phyloP scores from a whole-genome alignment of 306 rosid genomes.

The Vigna nakashimae region DNA sequence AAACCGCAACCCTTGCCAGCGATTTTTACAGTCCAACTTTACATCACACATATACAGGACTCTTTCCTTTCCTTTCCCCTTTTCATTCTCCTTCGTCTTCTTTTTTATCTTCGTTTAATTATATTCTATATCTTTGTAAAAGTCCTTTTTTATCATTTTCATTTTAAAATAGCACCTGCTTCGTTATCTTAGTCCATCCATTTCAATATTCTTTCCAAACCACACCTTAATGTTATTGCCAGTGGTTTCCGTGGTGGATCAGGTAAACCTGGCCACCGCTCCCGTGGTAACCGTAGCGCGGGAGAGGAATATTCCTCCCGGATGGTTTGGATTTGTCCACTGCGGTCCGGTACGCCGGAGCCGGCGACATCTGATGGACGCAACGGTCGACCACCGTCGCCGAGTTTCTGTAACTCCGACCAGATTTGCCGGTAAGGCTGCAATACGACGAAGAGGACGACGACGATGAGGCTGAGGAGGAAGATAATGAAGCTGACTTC shows the following conservation, averaged over 20 bases:
- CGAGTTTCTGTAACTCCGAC: slow-evolving; percentile 44
- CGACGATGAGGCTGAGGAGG: slow-evolving; percentile 45
- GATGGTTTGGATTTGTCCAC: slow-evolving; percentile 52
- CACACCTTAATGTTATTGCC: slow-evolving; percentile 58
- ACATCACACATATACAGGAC: slow-evolving; percentile 46
- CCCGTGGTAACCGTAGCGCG: slow-evolving; percentile 60
- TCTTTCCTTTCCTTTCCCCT: not conserved
- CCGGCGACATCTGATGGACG: slow-evolving; percentile 56
- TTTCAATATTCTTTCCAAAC: slow-evolving; percentile 32
- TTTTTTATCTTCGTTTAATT: slow-evolving; percentile 6
- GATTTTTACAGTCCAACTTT: slow-evolving; percentile 57
- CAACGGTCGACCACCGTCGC: slow-evolving; percentile 47
- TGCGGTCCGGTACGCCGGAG: slow-evolving; percentile 42
- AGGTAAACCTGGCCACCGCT: slow-evolving; percentile 59
- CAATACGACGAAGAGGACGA: slow-evolving; percentile 51
- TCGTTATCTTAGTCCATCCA: slow-evolving; percentile 15
- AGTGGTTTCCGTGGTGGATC: slow-evolving; percentile 74
- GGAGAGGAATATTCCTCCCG: slow-evolving; percentile 53
- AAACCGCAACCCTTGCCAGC: slow-evolving; percentile 52
- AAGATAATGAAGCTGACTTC: slow-evolving; percentile 59
- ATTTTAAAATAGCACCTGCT: not conserved
- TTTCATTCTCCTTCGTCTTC: not conserved
- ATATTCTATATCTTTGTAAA: slow-evolving; percentile 9
- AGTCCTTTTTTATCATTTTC: slow-evolving; percentile 23
- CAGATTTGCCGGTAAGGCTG: slow-evolving; percentile 38